These are phyloP conservation scores for Colletotrichum tamarilloi DNA, from an alignment of 2,329 filamentous ascomycete species.

Conservation along the genomic window DNA sequence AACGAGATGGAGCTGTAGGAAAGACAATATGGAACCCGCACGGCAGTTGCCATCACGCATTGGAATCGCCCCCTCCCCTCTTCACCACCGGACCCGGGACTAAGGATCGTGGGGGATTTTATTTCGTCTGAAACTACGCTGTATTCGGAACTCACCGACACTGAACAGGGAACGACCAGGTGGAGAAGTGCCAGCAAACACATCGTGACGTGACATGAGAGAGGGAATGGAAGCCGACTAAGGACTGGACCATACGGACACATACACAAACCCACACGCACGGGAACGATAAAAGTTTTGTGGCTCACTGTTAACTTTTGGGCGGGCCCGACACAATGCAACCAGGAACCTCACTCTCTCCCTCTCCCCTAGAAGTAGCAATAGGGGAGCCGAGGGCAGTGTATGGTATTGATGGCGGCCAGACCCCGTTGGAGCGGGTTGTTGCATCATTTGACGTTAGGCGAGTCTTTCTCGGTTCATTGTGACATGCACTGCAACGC, in stretches of 20 bases:
- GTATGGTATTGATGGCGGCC: neutral
- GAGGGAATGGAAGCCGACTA: neutral
- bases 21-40: neutral
- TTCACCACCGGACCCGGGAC: slow-evolving; percentile 2
- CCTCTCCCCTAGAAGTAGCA: slow-evolving; percentile 1
- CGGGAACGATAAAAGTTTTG: neutral
- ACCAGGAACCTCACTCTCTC: neutral
- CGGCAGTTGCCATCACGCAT: neutral
- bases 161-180: neutral
- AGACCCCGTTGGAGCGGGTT: neutral
- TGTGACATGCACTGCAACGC: neutral
- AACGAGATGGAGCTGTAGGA: neutral
- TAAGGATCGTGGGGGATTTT: neutral
- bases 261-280: neutral
- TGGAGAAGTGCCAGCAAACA: neutral
- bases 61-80: neutral
- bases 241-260: neutral
- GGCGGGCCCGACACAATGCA: slow-evolving; percentile 8
- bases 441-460: neutral
- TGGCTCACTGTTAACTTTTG: neutral
- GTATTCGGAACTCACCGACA: slow-evolving; percentile 2
- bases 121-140: slow-evolving; percentile 9
- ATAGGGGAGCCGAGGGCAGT: neutral
- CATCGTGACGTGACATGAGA: neutral
- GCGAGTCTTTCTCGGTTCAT: neutral